These are phyloP conservation scores for Plasmodium knowlesi DNA, from an alignment of 169 alveolate genomes.

Conservation along the genomic window DNA sequence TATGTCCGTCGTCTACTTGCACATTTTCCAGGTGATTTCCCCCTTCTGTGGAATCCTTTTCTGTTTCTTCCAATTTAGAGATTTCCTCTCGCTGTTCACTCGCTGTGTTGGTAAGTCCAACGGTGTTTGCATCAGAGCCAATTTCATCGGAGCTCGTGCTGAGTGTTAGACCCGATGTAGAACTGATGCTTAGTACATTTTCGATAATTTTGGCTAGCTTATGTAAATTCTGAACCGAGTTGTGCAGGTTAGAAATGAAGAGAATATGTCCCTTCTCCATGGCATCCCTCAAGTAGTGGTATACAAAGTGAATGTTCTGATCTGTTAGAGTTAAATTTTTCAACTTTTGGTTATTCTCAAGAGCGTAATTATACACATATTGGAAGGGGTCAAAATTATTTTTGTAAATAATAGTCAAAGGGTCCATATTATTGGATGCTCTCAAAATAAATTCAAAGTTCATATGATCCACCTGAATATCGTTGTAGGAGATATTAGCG, in stretches of 20 bases:
- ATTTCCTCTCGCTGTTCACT: neutral
- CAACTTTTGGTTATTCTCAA: constrained; percentile 48
- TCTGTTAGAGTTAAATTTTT: constrained; percentile 46
- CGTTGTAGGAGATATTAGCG: constrained; percentile 54
- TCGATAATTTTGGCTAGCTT: constrained; percentile 57
- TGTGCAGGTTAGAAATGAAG: constrained; percentile 62
- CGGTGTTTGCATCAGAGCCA: neutral
- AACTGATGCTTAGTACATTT: neutral
- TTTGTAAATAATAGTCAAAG: constrained; percentile 54
- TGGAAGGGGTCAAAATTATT: constrained; percentile 69
- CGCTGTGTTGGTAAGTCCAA: neutral
- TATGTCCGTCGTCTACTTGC: neutral
- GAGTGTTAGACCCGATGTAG: neutral
- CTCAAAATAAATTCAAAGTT: constrained; percentile 51
- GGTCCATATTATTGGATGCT: constrained; percentile 48
- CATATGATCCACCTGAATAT: constrained; percentile 60
- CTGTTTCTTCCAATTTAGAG: neutral
- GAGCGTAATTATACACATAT: constrained; percentile 54
- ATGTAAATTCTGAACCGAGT: constrained; percentile 21
- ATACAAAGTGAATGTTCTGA: constrained; percentile 51
- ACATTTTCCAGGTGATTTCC: neutral
- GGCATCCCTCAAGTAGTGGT: constrained; percentile 53
- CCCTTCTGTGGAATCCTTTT: neutral
- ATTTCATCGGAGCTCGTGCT: constrained; percentile 19
- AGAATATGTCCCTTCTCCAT: constrained; percentile 72